phyloP scores from a whole-genome alignment of 768 basidiomycete genomes.

The Royoungia palumana region DNA sequence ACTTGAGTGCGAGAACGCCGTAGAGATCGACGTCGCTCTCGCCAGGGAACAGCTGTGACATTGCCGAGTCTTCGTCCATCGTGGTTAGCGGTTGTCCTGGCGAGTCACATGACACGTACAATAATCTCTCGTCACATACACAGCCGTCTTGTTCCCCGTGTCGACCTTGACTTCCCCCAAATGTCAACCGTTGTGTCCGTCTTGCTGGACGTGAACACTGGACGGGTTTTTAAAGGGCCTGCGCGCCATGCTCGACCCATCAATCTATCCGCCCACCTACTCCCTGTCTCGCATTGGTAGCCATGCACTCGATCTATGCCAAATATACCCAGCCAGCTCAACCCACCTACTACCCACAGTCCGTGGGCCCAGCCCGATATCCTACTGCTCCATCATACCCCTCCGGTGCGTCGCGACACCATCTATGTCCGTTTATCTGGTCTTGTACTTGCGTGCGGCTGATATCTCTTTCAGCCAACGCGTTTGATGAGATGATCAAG shows the following conservation, averaged over 20 bases:
- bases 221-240: not conserved
- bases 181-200: not conserved
- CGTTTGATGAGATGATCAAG: conserved; percentile 6
- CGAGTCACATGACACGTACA: too few species aligned
- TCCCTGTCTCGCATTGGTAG: not conserved
- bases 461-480: conserved; percentile 2
- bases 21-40: conserved; percentile 76
- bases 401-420: not conserved
- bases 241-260: not conserved
- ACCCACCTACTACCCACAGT: not conserved
- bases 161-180: too few species aligned
- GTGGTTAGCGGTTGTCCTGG: too few species aligned
- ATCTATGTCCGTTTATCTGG: conserved; percentile 10
- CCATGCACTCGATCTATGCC: conserved; percentile 4
- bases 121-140: not conserved
- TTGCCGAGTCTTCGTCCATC: conserved; percentile 71
- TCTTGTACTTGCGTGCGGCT: not conserved
- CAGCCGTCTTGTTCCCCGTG: not conserved
- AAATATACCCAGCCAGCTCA: not conserved
- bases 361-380: not conserved
- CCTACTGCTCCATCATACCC: conserved; percentile 1
- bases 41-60: conserved; percentile 73
- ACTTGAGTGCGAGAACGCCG: conserved; percentile 57
- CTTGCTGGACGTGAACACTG: not conserved
- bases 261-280: not conserved